Conservation (phyloP, 1,139 yeast genomes). For the Candida sp. region DNA sequence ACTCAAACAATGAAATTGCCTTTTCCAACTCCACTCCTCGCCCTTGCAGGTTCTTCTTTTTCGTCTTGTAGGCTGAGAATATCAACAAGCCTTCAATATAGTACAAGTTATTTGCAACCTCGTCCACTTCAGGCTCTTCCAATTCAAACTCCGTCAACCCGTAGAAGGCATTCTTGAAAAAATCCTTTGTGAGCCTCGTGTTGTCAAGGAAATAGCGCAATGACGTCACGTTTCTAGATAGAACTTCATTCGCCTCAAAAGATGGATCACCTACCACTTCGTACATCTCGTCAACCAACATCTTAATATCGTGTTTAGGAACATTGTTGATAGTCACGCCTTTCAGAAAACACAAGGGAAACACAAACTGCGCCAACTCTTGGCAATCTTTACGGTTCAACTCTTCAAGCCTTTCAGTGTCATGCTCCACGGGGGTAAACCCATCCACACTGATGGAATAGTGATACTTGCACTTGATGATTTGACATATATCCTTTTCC, state of each 20-base stretch:
- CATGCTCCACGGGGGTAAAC: constrained; percentile 68
- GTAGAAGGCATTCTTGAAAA: constrained; percentile 58
- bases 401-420: constrained; percentile 47
- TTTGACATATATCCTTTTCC: constrained; percentile 71
- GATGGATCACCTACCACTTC: constrained; percentile 78
- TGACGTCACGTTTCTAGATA: constrained; percentile 45
- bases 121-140: constrained; percentile 14
- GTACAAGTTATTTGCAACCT: constrained; percentile 60
- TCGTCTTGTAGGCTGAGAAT: constrained; percentile 62
- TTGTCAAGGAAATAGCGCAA: constrained; percentile 58
- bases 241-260: constrained; percentile 31
- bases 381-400: constrained; percentile 51
- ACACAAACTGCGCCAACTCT: constrained; percentile 61
- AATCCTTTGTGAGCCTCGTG: constrained; percentile 48
- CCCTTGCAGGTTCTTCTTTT: constrained; percentile 80
- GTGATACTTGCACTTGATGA: constrained; percentile 80
- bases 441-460: constrained; percentile 62
- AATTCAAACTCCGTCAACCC: constrained; percentile 50
- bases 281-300: constrained; percentile 70
- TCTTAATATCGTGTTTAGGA: constrained; percentile 73
- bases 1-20: constrained; percentile 65
- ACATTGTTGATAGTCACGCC: constrained; percentile 61
- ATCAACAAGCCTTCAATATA: constrained; percentile 75
- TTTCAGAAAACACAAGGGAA: constrained; percentile 58
- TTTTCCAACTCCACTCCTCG: constrained; percentile 81